A percentile compares a stretch with the other conserved stretches of the same genome.
Evolutionary conservation across 2,329 filamentous ascomycete genomes (phyloP).

Genomic region (Tothia fuscella): DNA sequence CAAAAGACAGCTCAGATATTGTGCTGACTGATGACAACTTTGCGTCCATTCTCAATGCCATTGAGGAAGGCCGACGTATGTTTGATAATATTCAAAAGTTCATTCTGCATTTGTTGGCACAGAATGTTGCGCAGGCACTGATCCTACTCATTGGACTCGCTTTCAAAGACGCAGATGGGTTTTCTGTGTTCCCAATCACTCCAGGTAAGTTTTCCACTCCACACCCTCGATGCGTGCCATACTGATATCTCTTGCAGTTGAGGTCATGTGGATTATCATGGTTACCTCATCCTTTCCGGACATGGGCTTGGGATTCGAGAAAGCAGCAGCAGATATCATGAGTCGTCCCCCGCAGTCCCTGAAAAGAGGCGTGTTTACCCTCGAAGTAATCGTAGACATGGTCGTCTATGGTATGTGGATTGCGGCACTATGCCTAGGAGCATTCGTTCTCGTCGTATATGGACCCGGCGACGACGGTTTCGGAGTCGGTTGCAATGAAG

Average conservation of each 20-base stretch:
- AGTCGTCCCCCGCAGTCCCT: constrained; percentile 57
- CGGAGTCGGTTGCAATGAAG: constrained; percentile 46
- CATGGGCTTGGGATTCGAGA: constrained; percentile 75
- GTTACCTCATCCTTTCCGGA: constrained; percentile 78
- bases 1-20: constrained; percentile 23
- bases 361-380: constrained; percentile 56
- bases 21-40: constrained; percentile 32
- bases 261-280: constrained; percentile 94
- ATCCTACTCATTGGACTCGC: constrained; percentile 69
- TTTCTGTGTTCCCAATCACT: constrained; percentile 76
- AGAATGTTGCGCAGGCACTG: constrained; percentile 76
- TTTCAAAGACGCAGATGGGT: constrained; percentile 59
- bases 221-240: background rate
- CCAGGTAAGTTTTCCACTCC: constrained; percentile 29
- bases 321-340: constrained; percentile 66
- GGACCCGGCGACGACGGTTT: constrained; percentile 50
- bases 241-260: constrained; percentile 34
- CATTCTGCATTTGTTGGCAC: constrained; percentile 56
- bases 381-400: constrained; percentile 68
- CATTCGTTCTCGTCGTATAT: constrained; percentile 54
- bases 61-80: constrained; percentile 28
- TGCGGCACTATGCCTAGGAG: constrained; percentile 53
- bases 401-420: constrained; percentile 68
- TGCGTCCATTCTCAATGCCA: constrained; percentile 29
- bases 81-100: constrained; percentile 23